Conservation (phyloP, 176 grass and related monocot species). For the Triticum aestivum region DNA sequence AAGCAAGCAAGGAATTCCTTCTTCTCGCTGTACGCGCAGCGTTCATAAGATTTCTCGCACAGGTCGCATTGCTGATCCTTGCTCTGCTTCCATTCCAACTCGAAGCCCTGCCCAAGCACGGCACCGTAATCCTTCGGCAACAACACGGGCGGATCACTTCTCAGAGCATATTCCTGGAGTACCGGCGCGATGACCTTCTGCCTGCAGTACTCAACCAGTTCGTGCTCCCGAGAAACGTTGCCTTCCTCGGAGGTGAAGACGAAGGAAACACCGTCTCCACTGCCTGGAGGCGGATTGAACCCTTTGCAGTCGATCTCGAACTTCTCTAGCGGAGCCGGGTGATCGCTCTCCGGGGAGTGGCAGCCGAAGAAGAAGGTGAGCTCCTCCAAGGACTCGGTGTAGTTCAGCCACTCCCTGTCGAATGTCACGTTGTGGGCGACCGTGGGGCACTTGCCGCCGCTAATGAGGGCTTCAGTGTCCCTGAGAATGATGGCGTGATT, state of each 20-base stretch:
- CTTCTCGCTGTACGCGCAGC: neutral
- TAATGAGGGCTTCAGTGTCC: neutral
- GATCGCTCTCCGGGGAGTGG: accelerated
- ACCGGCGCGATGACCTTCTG: neutral
- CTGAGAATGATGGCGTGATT: neutral
- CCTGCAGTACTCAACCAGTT: accelerated
- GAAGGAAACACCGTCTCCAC: neutral
- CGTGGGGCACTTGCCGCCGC: neutral
- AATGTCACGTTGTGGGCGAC: neutral
- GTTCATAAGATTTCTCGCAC: neutral
- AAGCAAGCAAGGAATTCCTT: neutral
- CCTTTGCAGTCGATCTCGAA: neutral
- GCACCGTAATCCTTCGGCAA: neutral
- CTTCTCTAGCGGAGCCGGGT: accelerated
- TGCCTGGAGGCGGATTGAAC: accelerated
- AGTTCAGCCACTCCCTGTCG: neutral
- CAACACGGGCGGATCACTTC: accelerated
- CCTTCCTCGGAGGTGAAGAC: neutral
- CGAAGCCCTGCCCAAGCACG: conserved; percentile 4
- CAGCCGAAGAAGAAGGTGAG: conserved; percentile 40
- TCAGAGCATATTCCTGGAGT: accelerated
- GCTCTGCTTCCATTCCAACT: conserved; percentile 19
- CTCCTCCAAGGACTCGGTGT: accelerated
- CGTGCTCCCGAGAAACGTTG: accelerated
- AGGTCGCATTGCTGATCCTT: accelerated